Evolutionary conservation across 768 basidiomycete species (phyloP), one percentile per base, ranked within the genome.

Genomic region (Cystofilobasidium macerans): DNA sequence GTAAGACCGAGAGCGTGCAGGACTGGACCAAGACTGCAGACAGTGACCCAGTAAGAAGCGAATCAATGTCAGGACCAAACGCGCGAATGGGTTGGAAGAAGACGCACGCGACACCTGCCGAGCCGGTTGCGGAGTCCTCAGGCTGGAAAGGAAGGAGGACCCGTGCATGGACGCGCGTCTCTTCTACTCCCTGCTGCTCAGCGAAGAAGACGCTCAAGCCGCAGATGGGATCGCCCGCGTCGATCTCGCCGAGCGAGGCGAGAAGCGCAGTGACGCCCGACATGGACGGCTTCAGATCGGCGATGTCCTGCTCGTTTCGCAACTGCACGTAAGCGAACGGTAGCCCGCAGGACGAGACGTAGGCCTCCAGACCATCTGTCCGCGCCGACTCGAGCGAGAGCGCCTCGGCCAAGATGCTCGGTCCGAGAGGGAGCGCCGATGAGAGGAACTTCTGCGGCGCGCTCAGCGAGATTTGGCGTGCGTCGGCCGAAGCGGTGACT

Each of bases 311-410:
- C 30, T 62, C 61, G 24, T 11, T 7, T n/a, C 22, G 45, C 18
- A 62, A 30, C 9, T 28, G 61, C 16, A 62, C 51, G 61, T 51
- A 32, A 14, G 53, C 30, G 28, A 62, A 48, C 22, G 61, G 61
- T 2, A 62, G 61, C 22, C 61, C 61, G 33, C 61, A 62, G 18
- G 40, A 45, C 24, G 61, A 60, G 40, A 60, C 40, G 38, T 28
- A 13, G 9, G 26, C 40, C 40, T 43, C 58, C 13, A 40, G 16
- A 26, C 22, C 58, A 42, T 40, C n/a, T 3, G 58, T 36, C 26
- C 16, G 26, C 1, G 18, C 8, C 22, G 36, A 9, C n/a, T 36
- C 36, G 40, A 60, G 58, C n/a, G 36, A 22, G 40, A 60, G 36
- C 13, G 58, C 40, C 14, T 45, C 22, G 3, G 40, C 36, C 1